Evolutionary conservation across 495 filamentous ascomycete genomes (phyloP).

Genomic region (Aspergillus wentii): DNA sequence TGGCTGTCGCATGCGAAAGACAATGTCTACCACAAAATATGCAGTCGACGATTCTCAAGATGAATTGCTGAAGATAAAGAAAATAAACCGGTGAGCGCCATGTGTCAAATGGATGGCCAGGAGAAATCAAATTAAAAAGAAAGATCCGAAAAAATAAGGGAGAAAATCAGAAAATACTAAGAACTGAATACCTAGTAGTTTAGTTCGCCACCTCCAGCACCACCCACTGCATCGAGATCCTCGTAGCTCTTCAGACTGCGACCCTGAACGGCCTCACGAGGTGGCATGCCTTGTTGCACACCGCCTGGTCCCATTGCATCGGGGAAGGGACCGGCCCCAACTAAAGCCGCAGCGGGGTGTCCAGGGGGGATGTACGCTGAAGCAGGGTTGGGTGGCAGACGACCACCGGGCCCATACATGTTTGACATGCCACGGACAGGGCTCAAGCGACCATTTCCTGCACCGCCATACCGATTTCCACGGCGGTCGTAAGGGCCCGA

Average conservation of each 20-base stretch:
- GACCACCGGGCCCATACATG: constrained; percentile 31
- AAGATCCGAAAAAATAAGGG: not conserved
- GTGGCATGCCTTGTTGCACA: constrained; percentile 66
- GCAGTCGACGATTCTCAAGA: too few species aligned
- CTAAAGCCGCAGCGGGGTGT: constrained; percentile 37
- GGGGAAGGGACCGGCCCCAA: constrained; percentile 42
- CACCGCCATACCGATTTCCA: constrained; percentile 23
- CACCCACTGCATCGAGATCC: constrained; percentile 77
- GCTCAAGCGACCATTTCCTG: constrained; percentile 33
- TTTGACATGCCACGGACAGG: constrained; percentile 34
- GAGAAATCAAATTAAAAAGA: not conserved
- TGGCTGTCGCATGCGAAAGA: too few species aligned
- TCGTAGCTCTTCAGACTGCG: constrained; percentile 94
- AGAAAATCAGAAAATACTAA: not conserved
- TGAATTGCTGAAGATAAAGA: too few species aligned
- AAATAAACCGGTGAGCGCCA: too few species aligned
- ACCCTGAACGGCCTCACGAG: constrained; percentile 81
- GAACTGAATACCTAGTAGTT: constrained; percentile 46
- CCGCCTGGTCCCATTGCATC: constrained; percentile 48
- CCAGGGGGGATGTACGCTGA: constrained; percentile 33
- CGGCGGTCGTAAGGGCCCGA: constrained; percentile 58
- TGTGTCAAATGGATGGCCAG: constrained; percentile 3
- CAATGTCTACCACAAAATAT: too few species aligned
- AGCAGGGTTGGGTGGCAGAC: constrained; percentile 33
- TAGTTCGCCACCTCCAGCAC: constrained; percentile 51